Evolutionary conservation across 192 early-diverging fungal species (phyloP), one percentile per base, ranked within the genome.

Genomic region (Linnemannia hyalina): DNA sequence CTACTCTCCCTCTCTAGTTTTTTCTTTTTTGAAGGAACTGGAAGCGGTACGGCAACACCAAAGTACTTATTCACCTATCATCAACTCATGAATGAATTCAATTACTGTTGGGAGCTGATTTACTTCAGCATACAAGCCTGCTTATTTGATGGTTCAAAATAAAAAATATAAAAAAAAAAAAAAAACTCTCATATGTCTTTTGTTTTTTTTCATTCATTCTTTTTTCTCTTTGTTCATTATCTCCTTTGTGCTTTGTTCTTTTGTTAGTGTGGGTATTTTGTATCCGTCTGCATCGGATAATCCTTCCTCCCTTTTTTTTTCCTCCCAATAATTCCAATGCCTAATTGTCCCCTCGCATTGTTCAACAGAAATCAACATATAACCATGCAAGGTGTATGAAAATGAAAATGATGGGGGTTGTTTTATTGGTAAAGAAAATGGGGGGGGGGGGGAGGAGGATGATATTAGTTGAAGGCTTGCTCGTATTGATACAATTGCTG

Each of bases 91-190:
- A 78, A 80, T 73, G 70, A 80, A 80, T 80, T 77, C 78, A 80
- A 77, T 80, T 86, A 86, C 83, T 86, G 83, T 86, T 86, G 83
- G 83, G 83, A 86, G 83, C 83, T 86, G 79, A 77, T 75, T 86
- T 86, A 44, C 80, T n/a, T 86, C 75, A 86, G 83, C 83, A 86
- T 80, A 77, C 83, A 86, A 76, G 83, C 83, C 83, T 86, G 83
- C 83, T 86, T 86, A 86, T 86, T 80, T 86, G 83, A 86, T 86
- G 83, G 83, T 86, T 86, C 83, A 86, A 80, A 86, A 77, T 63
- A 86, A 86, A 77, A 75, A 84, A 79, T 70, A 84, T 73, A 76
- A 85, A 75, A 80, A 83, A 82, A 76, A 9, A 46, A 46, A 77
- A 77, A 74, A 77, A 73, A 11, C 15, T 15, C 16, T 38, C 40